Evolutionary conservation across 2,329 filamentous ascomycete genomes (phyloP).

Genomic region (Albophoma yamanashiensis): DNA sequence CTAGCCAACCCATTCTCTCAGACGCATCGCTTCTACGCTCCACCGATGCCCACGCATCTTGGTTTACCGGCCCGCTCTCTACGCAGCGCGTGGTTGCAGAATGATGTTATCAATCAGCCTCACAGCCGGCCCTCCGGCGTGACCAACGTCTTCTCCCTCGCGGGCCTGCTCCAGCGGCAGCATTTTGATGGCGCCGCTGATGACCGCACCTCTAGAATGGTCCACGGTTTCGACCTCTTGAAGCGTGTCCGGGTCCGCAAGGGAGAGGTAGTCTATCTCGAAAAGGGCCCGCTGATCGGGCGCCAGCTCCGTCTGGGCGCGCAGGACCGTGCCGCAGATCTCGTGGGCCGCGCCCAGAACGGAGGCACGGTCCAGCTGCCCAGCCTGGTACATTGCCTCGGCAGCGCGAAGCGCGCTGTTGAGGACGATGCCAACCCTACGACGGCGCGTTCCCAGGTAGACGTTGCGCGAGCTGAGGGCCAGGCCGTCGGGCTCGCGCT

Average conservation of each 20-base stretch:
- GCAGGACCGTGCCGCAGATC: constrained; percentile 42
- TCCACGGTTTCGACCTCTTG: constrained; percentile 68
- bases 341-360: constrained; percentile 63
- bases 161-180: constrained; percentile 61
- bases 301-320: constrained; percentile 50
- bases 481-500: constrained; percentile 69
- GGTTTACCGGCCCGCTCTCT: not conserved
- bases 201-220: constrained; percentile 58
- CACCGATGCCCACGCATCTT: not conserved
- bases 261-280: constrained; percentile 84
- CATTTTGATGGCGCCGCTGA: constrained; percentile 91
- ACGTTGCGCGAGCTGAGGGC: constrained; percentile 91
- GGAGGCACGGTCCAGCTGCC: constrained; percentile 41
- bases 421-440: constrained; percentile 63
- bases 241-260: constrained; percentile 77
- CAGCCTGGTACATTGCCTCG: constrained; percentile 52
- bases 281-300: constrained; percentile 56
- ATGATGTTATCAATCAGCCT: constrained; percentile 93
- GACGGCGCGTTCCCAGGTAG: constrained; percentile 70
- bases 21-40: not conserved
- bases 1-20: not conserved
- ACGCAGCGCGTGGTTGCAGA: constrained; percentile 21
- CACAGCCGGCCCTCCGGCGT: constrained; percentile 62
- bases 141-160: constrained; percentile 65
- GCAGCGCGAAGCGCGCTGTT: constrained; percentile 59